phyloP scores from a whole-genome alignment of 2,329 filamentous ascomycete species.

The Sporothrix mexicana region DNA sequence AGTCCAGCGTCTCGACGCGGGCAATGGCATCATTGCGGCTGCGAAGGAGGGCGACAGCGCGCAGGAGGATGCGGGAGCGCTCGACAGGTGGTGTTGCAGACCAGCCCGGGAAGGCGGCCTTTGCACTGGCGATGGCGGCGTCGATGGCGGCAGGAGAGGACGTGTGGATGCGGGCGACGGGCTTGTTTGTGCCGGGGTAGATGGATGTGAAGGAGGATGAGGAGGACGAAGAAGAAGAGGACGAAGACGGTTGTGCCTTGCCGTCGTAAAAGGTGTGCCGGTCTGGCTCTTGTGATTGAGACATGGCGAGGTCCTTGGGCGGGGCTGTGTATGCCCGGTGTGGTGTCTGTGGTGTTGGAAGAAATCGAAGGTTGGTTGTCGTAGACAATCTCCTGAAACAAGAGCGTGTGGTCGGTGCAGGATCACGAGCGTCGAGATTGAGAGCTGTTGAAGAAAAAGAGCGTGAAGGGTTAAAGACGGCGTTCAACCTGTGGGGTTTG shows the following conservation, averaged over 20 bases:
- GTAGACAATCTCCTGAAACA: background rate
- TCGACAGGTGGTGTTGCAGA: slow-evolving; percentile 74
- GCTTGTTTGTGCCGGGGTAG: slow-evolving; percentile 72
- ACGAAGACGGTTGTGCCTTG: slow-evolving; percentile 61
- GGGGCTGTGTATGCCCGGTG: slow-evolving; percentile 1
- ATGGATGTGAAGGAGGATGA: slow-evolving; percentile 71
- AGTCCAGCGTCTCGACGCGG: slow-evolving; percentile 79
- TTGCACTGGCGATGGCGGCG: slow-evolving; percentile 72
- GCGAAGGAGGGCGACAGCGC: slow-evolving; percentile 75
- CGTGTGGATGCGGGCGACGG: slow-evolving; percentile 73
- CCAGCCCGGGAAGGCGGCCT: slow-evolving; percentile 76
- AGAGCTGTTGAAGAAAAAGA: background rate
- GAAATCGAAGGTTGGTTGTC: background rate
- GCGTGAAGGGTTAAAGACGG: background rate
- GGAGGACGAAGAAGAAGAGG: slow-evolving; percentile 37
- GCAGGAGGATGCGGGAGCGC: slow-evolving; percentile 78
- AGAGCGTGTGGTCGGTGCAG: background rate
- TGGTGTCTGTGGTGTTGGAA: background rate
- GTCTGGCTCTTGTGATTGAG: slow-evolving; percentile 39
- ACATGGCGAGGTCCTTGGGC: slow-evolving; percentile 20
- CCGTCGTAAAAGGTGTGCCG: slow-evolving; percentile 79
- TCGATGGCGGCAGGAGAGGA: slow-evolving; percentile 69
- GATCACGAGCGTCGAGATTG: background rate
- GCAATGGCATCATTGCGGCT: slow-evolving; percentile 80
- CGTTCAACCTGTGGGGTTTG: background rate